phyloP scores from a whole-genome alignment of 164 flowering plant genomes.

The Vitis riparia region DNA sequence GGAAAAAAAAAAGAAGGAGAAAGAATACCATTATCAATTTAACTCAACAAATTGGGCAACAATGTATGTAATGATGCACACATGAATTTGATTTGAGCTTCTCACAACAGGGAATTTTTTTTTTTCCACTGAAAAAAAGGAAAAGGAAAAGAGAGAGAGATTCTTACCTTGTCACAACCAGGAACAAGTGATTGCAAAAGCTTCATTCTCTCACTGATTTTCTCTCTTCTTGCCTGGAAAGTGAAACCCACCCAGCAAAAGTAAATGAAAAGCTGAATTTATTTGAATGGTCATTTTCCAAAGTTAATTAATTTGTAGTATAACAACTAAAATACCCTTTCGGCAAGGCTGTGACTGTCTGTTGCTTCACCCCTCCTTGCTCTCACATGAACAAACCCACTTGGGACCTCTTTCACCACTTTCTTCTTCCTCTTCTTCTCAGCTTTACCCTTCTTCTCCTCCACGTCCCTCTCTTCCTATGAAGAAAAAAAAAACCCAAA shows the following conservation, averaged over 20 bases:
- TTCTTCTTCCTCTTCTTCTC: background rate
- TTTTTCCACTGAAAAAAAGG: background rate
- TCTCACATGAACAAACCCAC: slow-evolving; percentile 7
- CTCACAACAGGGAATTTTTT: too few relatives aligned
- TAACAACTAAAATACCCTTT: slow-evolving; percentile 7
- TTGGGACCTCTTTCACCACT: background rate
- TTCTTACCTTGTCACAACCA: slow-evolving; percentile 49
- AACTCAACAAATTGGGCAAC: too few relatives aligned
- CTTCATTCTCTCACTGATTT: slow-evolving; percentile 56
- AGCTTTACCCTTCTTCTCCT: too few relatives aligned
- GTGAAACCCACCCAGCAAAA: too few relatives aligned
- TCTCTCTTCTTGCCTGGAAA: slow-evolving; percentile 49
- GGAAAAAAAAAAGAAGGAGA: too few relatives aligned
- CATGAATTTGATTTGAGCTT: background rate
- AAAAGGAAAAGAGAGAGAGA: background rate
- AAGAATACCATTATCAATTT: too few relatives aligned
- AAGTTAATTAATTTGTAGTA: too few relatives aligned
- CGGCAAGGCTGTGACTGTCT: slow-evolving; percentile 19
- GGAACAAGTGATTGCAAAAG: slow-evolving; percentile 53
- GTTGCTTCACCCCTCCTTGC: slow-evolving; percentile 18
- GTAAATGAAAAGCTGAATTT: too few relatives aligned
- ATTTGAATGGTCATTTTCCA: too few relatives aligned
- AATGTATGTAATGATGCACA: too few relatives aligned
- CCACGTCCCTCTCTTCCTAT: background rate
- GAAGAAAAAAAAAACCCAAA: background rate